These are phyloP conservation scores for Russula foetens DNA, from an alignment of 768 basidiomycete genomes.

Conservation along the genomic window DNA sequence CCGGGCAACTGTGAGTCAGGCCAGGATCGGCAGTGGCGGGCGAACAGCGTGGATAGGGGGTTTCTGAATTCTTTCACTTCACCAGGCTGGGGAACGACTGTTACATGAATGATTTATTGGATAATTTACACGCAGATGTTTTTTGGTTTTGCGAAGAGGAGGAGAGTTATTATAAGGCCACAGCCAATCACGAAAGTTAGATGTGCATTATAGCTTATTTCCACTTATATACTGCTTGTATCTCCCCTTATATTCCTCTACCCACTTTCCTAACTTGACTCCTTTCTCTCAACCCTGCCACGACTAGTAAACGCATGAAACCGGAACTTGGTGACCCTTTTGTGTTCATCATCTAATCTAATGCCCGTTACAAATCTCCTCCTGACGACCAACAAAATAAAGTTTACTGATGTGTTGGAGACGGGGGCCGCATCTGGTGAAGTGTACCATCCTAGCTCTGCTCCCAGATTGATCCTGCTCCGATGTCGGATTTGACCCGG, in stretches of 20 bases:
- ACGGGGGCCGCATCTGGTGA: not conserved
- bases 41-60: not conserved
- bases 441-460: not conserved
- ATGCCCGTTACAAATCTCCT: not conserved
- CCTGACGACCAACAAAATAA: not conserved
- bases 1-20: not conserved
- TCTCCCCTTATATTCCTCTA: constrained; percentile 13
- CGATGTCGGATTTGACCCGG: not conserved
- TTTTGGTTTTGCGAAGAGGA: not conserved
- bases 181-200: not conserved
- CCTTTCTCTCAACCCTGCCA: no score
- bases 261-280: not conserved
- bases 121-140: not conserved
- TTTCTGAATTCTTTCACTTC: constrained; percentile 1
- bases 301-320: no score
- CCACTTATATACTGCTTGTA: constrained; percentile 9
- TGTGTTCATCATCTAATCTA: no score
- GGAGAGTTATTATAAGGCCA: not conserved
- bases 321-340: no score
- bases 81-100: constrained; percentile 2
- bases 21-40: not conserved
- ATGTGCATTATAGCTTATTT: constrained; percentile 6
- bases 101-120: constrained; percentile 8
- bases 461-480: constrained; percentile 3
- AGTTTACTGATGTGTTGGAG: not conserved